Evolutionary conservation across 2,329 filamentous ascomycete species (phyloP).

Genomic region (Neodidymelliopsis sp.): DNA sequence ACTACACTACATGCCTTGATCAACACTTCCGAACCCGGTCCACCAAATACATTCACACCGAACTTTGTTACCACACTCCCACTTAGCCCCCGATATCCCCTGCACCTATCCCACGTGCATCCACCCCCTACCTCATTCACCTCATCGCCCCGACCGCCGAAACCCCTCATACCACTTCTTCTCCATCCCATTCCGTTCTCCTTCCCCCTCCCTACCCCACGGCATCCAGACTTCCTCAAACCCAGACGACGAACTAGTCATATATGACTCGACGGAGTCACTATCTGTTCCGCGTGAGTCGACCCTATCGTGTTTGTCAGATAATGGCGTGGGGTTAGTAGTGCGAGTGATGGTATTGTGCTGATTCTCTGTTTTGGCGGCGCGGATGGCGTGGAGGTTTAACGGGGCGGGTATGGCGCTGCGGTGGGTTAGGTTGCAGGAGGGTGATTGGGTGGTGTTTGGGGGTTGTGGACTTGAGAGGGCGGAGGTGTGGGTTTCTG

Average conservation of each 20-base stretch:
- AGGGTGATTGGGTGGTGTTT: too few relatives aligned
- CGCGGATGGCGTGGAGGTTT: not conserved
- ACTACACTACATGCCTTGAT: too few relatives aligned
- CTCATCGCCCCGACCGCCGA: constrained; percentile 3
- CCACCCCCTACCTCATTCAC: too few relatives aligned
- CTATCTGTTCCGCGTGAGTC: not conserved
- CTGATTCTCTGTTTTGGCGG: not conserved
- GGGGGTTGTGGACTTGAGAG: too few relatives aligned
- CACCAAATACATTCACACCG: too few relatives aligned
- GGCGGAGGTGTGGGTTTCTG: not conserved
- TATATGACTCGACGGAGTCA: constrained; percentile 2
- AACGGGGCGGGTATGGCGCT: constrained; percentile 14
- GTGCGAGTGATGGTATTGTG: too few relatives aligned
- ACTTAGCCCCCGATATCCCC: too few relatives aligned
- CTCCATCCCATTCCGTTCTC: constrained; percentile 15
- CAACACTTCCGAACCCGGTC: too few relatives aligned
- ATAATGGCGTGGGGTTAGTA: too few relatives aligned
- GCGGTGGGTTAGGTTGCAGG: not conserved
- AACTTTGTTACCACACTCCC: too few relatives aligned
- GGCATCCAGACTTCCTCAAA: constrained; percentile 11
- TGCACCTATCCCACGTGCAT: too few relatives aligned
- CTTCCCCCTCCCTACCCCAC: not conserved
- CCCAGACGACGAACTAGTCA: not conserved
- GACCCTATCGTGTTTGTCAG: not conserved
- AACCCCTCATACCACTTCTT: constrained; percentile 25